Evolutionary conservation across 2,329 filamentous ascomycete species (phyloP).

Genomic region (Aspergillus texensis): DNA sequence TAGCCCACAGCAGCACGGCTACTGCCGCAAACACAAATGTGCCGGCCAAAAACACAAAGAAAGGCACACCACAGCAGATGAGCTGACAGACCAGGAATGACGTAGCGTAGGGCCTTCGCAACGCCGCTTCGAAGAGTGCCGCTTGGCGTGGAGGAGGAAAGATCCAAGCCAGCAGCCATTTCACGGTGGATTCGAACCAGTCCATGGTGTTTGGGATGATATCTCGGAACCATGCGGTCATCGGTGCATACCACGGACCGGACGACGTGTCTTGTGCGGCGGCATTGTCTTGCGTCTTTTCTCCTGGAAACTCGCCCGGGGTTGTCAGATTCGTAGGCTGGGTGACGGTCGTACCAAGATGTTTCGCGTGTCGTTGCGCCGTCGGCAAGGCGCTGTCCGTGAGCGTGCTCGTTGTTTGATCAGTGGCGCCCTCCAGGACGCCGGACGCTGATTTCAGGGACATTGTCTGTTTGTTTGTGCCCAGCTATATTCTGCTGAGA

Average conservation of each 20-base stretch:
- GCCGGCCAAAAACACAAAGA: slow-evolving; percentile 36
- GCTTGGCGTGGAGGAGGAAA: not conserved
- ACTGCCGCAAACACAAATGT: slow-evolving; percentile 37
- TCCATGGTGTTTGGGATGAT: not conserved
- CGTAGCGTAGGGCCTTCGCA: not conserved
- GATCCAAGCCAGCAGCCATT: not conserved
- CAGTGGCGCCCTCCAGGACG: not conserved
- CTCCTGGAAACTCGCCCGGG: not conserved
- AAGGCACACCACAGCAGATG: slow-evolving; percentile 38
- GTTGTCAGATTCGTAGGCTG: not conserved
- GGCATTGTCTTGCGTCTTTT: not conserved
- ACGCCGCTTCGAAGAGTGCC: not conserved
- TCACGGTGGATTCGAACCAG: not conserved
- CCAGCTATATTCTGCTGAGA: not conserved
- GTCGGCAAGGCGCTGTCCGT: not conserved
- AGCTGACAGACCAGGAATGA: slow-evolving; percentile 20
- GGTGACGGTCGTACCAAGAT: not conserved
- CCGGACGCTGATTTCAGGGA: not conserved
- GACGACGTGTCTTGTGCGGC: not conserved
- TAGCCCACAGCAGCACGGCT: slow-evolving; percentile 32
- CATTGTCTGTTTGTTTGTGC: not conserved
- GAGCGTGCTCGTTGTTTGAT: not conserved
- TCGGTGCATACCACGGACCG: not conserved
- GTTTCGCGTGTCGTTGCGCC: not conserved
- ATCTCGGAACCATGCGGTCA: not conserved